Evolutionary conservation across 2,329 filamentous ascomycete genomes (phyloP).

Genomic region (Dothideomycetidae sp.): DNA sequence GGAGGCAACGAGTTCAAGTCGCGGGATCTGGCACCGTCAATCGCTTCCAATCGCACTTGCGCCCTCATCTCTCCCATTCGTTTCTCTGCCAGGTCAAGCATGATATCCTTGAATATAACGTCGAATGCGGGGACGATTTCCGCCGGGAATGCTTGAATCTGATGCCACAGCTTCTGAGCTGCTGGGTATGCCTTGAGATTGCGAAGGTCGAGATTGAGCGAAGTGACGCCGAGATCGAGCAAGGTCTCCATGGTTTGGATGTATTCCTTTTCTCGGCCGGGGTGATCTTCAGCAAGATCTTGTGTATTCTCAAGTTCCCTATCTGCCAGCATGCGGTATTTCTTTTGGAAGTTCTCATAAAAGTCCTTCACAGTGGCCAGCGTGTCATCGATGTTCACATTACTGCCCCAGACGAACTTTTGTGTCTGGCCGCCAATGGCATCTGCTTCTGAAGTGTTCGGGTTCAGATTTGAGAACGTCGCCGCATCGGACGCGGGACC

Average conservation of each 20-base stretch:
- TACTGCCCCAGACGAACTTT: slow-evolving; percentile 91
- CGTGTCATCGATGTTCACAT: slow-evolving; percentile 82
- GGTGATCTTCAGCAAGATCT: slow-evolving; percentile 49
- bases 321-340: slow-evolving; percentile 85
- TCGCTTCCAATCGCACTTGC: slow-evolving; percentile 32
- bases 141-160: slow-evolving; percentile 83
- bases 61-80: slow-evolving; percentile 57
- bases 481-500: slow-evolving; percentile 40
- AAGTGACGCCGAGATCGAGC: slow-evolving; percentile 69
- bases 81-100: slow-evolving; percentile 74
- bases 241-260: slow-evolving; percentile 77
- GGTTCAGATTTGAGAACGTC: slow-evolving; percentile 56
- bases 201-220: slow-evolving; percentile 73
- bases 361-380: slow-evolving; percentile 85
- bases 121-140: slow-evolving; percentile 97
- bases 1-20: slow-evolving; percentile 58
- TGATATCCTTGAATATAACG: slow-evolving; percentile 80
- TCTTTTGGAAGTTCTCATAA: slow-evolving; percentile 75
- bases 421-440: slow-evolving; percentile 67
- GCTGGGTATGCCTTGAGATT: slow-evolving; percentile 88
- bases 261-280: slow-evolving; percentile 69
- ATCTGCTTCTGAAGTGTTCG: slow-evolving; percentile 84
- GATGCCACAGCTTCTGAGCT: slow-evolving; percentile 88
- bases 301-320: slow-evolving; percentile 62
- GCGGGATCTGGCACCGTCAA: slow-evolving; percentile 15